These are phyloP conservation scores for Aspergillus oerlinghausenensis DNA, from an alignment of 2,329 filamentous ascomycete species.

Conservation along the genomic window DNA sequence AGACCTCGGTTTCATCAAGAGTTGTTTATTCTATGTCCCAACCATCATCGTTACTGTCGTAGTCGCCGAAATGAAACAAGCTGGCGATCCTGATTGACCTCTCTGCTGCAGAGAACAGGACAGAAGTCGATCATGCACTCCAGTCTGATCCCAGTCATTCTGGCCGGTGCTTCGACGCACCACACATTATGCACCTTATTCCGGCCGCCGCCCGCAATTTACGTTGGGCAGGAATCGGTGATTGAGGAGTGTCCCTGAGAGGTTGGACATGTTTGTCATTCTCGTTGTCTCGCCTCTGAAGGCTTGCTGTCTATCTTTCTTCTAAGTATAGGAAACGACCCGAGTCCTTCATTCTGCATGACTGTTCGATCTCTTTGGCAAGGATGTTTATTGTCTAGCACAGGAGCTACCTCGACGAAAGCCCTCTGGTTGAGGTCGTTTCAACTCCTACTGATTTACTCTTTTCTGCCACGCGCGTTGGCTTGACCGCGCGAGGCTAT, in stretches of 20 bases:
- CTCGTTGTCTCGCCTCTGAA: neutral
- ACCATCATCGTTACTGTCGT: neutral
- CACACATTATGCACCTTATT: slow-evolving; percentile 21
- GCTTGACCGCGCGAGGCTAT: neutral
- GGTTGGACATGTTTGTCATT: neutral
- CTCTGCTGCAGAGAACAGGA: neutral
- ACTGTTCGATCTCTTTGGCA: neutral
- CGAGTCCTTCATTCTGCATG: neutral
- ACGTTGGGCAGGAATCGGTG: slow-evolving; percentile 27
- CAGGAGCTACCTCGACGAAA: neutral
- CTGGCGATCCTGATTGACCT: neutral
- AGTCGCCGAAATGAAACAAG: neutral
- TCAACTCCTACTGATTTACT: neutral
- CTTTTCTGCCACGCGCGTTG: neutral
- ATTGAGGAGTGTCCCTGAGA: slow-evolving; percentile 6
- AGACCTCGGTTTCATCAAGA: neutral
- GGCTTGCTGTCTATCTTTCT: slow-evolving; percentile 17
- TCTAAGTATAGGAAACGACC: neutral
- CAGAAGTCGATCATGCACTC: neutral
- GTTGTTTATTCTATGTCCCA: neutral
- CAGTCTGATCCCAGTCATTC: slow-evolving; percentile 7
- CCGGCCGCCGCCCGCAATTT: slow-evolving; percentile 14
- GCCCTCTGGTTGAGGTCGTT: neutral
- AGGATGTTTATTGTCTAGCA: neutral
- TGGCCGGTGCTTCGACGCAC: slow-evolving; percentile 18